Evolutionary conservation across 1,284 basidiomycete genomes (phyloP), one percentile per base, ranked within the genome.

Genomic region (Xanthoconium separans): DNA sequence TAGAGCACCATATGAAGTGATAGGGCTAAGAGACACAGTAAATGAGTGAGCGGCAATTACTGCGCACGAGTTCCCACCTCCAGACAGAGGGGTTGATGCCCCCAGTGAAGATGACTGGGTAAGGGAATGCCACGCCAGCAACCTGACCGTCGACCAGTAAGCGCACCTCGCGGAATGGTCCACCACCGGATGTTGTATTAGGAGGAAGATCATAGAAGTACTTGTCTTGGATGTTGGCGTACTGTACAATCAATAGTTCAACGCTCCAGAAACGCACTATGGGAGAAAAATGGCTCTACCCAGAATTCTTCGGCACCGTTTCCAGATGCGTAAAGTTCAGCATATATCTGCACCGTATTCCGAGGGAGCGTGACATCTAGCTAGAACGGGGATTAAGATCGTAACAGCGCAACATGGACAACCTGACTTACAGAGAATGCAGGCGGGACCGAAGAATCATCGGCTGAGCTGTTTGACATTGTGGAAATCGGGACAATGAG

Each of bases 21-120:
- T 88, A 0, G 91, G 91, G 55, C 89, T 86, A 43, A 29, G 8
- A 49, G 22, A 51, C 10, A 34, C 15, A 29, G 53, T 51, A 27
- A 58, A 42, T 24, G 15, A 33, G 36, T n/a, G 9, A 33, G 22
- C 6, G 18, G 30, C 16, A 12, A 11, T 31, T 44, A 7, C 27
- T 37, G 36, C 27, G 8, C 3, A n/a, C 29, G 27, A 36, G 30
- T 0, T 41, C 73, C 12, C 56, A 85, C 83, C 82, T 79, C 90
- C 90, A 93, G 41, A 84, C 78, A 2, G 82, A 75, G 1, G 89
- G 89, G 16, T 83, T 76, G 58, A 91, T 83, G 0, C 87, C 89
- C n/a, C 90, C 90, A 0, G 89, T 93, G 62, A 91, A 93, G 39
- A 92, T 83, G 31, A 87, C 83, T 3, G 87, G 80, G 60, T 88